Evolutionary conservation across 176 grass and related monocot species (phyloP).

Genomic region (Alopecurus myosuroides): DNA sequence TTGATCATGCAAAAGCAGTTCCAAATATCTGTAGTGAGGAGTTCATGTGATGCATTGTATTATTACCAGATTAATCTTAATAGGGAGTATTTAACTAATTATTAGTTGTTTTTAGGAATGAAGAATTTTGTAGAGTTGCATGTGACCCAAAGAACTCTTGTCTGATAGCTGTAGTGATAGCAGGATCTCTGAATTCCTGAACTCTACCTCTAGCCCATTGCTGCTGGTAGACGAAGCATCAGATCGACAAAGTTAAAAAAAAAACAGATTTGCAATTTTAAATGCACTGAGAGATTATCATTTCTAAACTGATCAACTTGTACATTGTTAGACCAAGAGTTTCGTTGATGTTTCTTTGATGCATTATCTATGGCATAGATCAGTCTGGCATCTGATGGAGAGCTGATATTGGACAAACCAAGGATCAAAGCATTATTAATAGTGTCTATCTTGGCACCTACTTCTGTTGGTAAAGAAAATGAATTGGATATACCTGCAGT

Average conservation of each 20-base stretch:
- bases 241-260: not conserved
- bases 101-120: not conserved
- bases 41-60: not conserved
- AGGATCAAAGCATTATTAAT: too few species aligned
- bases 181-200: not conserved
- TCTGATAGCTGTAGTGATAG: not conserved
- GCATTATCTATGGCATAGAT: too few species aligned
- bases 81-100: too few species aligned
- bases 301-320: too few species aligned
- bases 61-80: not conserved
- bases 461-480: slow-evolving; percentile 42
- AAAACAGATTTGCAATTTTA: too few species aligned
- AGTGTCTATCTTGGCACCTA: slow-evolving; percentile 45
- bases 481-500: slow-evolving; percentile 45
- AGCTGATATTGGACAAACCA: too few species aligned
- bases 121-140: not conserved
- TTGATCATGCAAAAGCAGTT: not conserved
- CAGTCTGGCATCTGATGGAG: too few species aligned
- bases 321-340: too few species aligned
- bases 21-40: not conserved
- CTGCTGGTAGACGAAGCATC: not conserved
- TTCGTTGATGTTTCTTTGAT: too few species aligned
- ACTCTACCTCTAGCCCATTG: not conserved
- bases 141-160: not conserved
- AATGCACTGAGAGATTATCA: not conserved